These are phyloP conservation scores for Mortierella sp. DNA, from an alignment of 371 early-diverging fungal species.

Conservation along the genomic window DNA sequence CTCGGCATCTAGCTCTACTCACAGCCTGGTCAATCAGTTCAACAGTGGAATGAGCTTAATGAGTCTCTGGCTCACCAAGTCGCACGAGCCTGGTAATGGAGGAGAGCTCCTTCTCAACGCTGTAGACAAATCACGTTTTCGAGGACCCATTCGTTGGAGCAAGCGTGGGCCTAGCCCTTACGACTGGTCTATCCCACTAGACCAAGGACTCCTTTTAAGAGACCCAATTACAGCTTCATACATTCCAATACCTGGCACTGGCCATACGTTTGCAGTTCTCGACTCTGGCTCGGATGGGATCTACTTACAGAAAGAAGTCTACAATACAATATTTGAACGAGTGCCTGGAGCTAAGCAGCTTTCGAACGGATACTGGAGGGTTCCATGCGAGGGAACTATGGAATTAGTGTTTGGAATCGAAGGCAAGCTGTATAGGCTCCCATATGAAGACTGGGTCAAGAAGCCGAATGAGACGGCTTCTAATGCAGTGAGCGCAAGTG, in stretches of 20 bases:
- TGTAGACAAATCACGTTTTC: constrained; percentile 23
- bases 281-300: constrained; percentile 54
- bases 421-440: constrained; percentile 19
- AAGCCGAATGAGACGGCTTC: constrained; percentile 1
- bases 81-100: constrained; percentile 22
- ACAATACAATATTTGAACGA: constrained; percentile 28
- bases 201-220: constrained; percentile 27
- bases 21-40: not conserved
- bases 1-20: not conserved
- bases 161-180: constrained; percentile 34
- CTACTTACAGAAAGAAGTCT: constrained; percentile 23
- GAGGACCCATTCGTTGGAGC: constrained; percentile 27
- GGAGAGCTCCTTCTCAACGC: constrained; percentile 43
- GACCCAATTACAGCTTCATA: not conserved
- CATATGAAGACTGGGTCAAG: constrained; percentile 52
- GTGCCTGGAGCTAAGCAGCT: constrained; percentile 30
- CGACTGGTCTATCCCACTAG: constrained; percentile 43
- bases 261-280: constrained; percentile 35
- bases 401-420: constrained; percentile 32
- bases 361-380: constrained; percentile 38
- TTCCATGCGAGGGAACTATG: constrained; percentile 30
- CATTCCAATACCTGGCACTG: constrained; percentile 9
- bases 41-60: constrained; percentile 20
- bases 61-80: constrained; percentile 45
- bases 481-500: not conserved